A percentile compares a stretch with the other conserved stretches of the same genome.
These are phyloP conservation scores for Suillus weaverae DNA, from an alignment of 768 basidiomycete species.

Conservation along the genomic window DNA sequence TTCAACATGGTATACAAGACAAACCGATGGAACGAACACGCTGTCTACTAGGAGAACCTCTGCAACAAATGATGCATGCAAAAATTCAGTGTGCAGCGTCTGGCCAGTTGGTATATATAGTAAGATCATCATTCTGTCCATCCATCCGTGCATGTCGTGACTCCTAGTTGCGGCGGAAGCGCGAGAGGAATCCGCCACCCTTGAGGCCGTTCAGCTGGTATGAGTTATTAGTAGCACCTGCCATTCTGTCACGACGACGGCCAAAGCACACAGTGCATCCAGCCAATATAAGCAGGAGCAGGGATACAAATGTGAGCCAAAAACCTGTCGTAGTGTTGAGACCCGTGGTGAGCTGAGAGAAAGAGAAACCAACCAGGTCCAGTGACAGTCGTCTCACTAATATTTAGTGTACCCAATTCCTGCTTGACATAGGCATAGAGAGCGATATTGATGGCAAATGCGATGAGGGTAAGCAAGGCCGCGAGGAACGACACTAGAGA, in stretches of 20 bases:
- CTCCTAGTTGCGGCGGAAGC: conserved; percentile 39
- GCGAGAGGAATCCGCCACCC: conserved; percentile 30
- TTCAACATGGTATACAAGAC: not conserved
- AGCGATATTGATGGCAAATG: conserved; percentile 77
- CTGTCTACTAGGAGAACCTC: not conserved
- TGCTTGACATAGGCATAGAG: conserved; percentile 63
- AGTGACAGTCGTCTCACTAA: conserved; percentile 49
- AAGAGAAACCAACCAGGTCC: conserved; percentile 54
- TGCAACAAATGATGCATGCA: not conserved
- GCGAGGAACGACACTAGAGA: conserved; percentile 64
- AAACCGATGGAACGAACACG: not conserved
- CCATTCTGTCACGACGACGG: conserved; percentile 54
- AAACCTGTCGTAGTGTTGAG: conserved; percentile 45
- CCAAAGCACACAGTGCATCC: conserved; percentile 74
- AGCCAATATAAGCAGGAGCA: conserved; percentile 63
- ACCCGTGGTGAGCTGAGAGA: conserved; percentile 6
- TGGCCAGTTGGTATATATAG: not conserved
- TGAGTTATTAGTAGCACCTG: conserved; percentile 32
- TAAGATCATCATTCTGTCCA: not conserved
- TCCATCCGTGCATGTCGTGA: not conserved
- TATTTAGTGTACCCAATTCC: conserved; percentile 50
- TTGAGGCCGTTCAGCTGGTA: conserved; percentile 26
- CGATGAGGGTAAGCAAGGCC: conserved; percentile 64
- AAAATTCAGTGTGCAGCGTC: not conserved
- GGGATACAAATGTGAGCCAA: conserved; percentile 70